phyloP scores from a whole-genome alignment of 306 rosid species.

The Leucaena leucocephala region DNA sequence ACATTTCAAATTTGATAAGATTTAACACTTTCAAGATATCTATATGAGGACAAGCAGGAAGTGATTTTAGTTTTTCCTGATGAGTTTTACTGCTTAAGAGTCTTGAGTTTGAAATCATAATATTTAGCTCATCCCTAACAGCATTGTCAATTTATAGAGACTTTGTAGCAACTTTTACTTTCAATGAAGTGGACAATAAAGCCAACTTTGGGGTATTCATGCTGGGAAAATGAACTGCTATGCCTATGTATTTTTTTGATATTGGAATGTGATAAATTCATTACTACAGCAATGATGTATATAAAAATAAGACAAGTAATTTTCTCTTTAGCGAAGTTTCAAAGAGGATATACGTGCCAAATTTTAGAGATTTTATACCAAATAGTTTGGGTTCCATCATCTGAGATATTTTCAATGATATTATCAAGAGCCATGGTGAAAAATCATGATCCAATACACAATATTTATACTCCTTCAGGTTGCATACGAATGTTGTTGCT shows the following conservation, averaged over 20 bases:
- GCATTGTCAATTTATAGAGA: neutral
- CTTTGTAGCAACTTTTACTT: neutral
- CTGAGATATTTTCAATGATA: neutral
- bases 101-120: neutral
- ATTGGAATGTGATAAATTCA: neutral
- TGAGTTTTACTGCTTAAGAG: neutral
- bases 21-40: neutral
- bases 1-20: neutral
- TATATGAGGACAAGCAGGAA: neutral
- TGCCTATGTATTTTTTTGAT: neutral
- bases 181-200: neutral
- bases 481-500: conserved; percentile 6
- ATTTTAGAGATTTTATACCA: neutral
- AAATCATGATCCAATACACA: neutral
- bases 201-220: neutral
- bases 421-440: neutral
- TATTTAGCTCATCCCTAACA: neutral
- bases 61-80: neutral
- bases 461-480: neutral
- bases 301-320: conserved; percentile 1
- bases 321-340: neutral
- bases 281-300: neutral
- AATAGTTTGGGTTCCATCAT: neutral
- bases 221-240: neutral
- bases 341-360: neutral